Base-by-base conservation (phyloP, 768 basidiomycete species). In the Podaxis carcinomalis region DNA sequence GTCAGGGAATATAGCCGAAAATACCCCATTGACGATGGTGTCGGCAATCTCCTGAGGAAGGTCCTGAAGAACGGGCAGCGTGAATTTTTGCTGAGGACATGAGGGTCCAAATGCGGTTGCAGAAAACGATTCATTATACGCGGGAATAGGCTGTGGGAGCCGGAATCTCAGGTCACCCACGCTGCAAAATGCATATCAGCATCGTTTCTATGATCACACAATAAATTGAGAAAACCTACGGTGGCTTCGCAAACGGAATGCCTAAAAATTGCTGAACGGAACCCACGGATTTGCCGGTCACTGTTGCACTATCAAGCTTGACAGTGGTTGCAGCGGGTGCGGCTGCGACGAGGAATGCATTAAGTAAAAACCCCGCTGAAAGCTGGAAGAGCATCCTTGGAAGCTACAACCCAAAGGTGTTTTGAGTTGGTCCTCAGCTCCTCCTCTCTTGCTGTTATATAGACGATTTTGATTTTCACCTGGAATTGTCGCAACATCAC, bases 181-280 rank as follows among this genome's bases (percentile, higher is more conserved):
- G 6, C 76, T 78, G 46, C 35, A 40, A 5, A 21, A 44, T 16
- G 3, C 19, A 19, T 44, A 52, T n/a, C 21, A 27, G 46, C 13
- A 67, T 54, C 36, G 46, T 25, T 42, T 19, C 32, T 32, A 2
- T 2, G 32, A 14, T 4, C 1, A 63, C 28, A 10, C 3, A 61
- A 36, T 37, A 19, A 2, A 23, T 51, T 7, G 13, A 28, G 32
- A 13, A 60, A 0, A 67, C 79, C 63, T 62, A 86, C 84, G 83
- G 82, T 23, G 84, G 79, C 66, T 78, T 63, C 13, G 82, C 83
- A 57, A 81, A 86, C 1, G 83, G 84, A 40, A 86, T 82, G 2
- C 83, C 83, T 2, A 82, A 68, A 65, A 80, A 85, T 59, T 75
- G 73, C 9, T 76, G 68, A 10, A 72, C 65, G 2, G 60, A 61